Evolutionary conservation across 1,284 basidiomycete species (phyloP).

Genomic region (Rhodofomes roseus): DNA sequence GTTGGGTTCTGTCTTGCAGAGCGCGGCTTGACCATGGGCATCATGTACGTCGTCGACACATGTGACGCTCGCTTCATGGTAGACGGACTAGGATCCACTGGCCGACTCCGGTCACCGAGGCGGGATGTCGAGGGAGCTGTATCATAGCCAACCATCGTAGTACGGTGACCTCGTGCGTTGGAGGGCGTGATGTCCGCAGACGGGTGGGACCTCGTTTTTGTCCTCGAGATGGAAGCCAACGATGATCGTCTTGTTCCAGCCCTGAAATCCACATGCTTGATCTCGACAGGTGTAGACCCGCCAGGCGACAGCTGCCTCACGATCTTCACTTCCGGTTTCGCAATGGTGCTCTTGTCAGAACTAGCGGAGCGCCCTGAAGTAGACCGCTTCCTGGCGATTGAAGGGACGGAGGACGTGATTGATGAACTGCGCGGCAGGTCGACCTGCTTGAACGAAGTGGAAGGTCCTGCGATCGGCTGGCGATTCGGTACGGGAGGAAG

Average conservation of each 20-base stretch:
- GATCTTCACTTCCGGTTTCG: neutral
- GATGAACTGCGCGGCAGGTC: conserved; percentile 3
- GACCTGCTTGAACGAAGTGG: neutral
- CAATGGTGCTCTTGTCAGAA: neutral
- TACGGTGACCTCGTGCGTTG: too few relatives aligned
- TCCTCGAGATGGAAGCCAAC: conserved; percentile 3
- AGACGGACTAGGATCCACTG: neutral
- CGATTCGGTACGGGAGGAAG: neutral
- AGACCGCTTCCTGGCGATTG: neutral
- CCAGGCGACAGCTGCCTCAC: neutral
- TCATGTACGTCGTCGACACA: too few relatives aligned
- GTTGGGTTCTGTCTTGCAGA: neutral
- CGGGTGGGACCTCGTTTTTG: neutral
- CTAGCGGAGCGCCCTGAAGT: neutral
- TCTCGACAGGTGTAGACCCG: neutral
- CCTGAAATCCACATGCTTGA: conserved; percentile 10
- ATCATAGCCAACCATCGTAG: too few relatives aligned
- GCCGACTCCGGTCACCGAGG: too few relatives aligned
- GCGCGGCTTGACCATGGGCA: too few relatives aligned
- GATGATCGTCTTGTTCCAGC: conserved; percentile 7
- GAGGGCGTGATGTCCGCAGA: neutral
- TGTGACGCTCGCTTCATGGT: neutral
- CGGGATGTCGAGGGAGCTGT: too few relatives aligned
- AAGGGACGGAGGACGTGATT: neutral
- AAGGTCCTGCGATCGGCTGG: too few relatives aligned